Conservation (phyloP, 441 rosid species). For the Brassica balearica region DNA sequence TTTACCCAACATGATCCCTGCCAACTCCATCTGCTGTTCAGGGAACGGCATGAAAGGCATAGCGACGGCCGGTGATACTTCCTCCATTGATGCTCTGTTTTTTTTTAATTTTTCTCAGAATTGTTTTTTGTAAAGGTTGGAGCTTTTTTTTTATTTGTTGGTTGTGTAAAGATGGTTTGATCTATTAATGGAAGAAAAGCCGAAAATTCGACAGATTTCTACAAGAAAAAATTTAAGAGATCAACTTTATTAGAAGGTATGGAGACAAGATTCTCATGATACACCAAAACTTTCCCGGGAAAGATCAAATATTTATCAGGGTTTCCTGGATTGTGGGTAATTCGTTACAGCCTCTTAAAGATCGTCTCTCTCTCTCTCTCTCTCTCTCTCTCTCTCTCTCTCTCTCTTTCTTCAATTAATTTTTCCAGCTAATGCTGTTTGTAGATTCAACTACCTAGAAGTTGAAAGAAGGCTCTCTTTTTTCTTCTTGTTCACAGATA, state of each 20-base stretch:
- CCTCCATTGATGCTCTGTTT: slow-evolving; percentile 50
- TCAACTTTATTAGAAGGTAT: slow-evolving; percentile 31
- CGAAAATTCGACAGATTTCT: slow-evolving; percentile 40
- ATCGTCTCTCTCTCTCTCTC: slow-evolving; percentile 30
- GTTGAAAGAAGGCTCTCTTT: slow-evolving; percentile 23
- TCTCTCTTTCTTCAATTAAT: slow-evolving; percentile 43
- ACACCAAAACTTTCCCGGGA: slow-evolving; percentile 27
- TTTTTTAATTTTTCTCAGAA: not conserved
- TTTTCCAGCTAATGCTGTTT: slow-evolving; percentile 34
- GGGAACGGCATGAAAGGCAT: slow-evolving; percentile 47
- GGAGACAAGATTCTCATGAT: slow-evolving; percentile 38
- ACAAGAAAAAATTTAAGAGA: slow-evolving; percentile 21
- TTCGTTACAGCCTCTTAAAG: slow-evolving; percentile 56
- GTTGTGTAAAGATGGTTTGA: slow-evolving; percentile 20
- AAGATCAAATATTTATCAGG: slow-evolving; percentile 24
- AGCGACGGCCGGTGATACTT: slow-evolving; percentile 50
- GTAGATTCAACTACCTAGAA: slow-evolving; percentile 48
- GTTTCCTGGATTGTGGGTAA: slow-evolving; percentile 64
- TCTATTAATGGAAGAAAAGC: slow-evolving; percentile 32
- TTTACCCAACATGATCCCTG: slow-evolving; percentile 45
- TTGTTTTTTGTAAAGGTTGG: not conserved
- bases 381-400: slow-evolving; percentile 35
- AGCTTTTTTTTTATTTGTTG: not conserved
- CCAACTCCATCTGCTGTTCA: slow-evolving; percentile 44
- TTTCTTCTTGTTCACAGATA: slow-evolving; percentile 33